Percentiles rank a stretch among this genome's conserved stretches.
Conservation (phyloP, 2,329 filamentous ascomycete genomes). For the Dothideomycetes sp. region DNA sequence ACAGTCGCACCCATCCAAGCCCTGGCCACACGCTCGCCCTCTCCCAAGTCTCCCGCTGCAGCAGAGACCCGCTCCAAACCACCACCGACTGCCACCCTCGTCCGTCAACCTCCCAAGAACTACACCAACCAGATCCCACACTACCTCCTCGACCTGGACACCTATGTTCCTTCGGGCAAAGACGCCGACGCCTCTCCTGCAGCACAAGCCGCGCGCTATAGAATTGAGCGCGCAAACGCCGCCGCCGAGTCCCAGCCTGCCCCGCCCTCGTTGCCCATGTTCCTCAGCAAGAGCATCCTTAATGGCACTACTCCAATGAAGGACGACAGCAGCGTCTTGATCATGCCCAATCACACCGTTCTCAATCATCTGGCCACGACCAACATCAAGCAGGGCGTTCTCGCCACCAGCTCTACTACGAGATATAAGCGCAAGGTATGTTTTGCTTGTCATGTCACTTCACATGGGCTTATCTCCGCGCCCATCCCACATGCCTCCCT, state of each 20-base stretch:
- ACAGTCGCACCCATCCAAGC: too few species aligned
- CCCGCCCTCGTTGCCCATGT: conserved; percentile 78
- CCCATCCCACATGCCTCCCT: too few species aligned
- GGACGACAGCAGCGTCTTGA: conserved; percentile 93
- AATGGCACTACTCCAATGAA: conserved; percentile 89
- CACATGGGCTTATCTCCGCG: too few species aligned
- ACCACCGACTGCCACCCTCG: conserved; percentile 4
- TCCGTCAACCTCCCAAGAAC: conserved; percentile 17
- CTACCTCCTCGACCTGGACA: conserved; percentile 79
- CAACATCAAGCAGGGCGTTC: conserved; percentile 91
- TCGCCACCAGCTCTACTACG: conserved; percentile 95
- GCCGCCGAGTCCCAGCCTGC: conserved; percentile 71
- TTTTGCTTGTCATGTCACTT: too few species aligned
- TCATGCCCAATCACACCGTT: conserved; percentile 94
- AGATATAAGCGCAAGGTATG: conserved; percentile 85
- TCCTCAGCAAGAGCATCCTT: conserved; percentile 86
- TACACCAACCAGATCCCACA: conserved; percentile 70
- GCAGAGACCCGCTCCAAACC: conserved; percentile 6
- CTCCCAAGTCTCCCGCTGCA: neutral
- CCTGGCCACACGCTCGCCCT: conserved; percentile 1
- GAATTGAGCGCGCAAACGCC: conserved; percentile 60
- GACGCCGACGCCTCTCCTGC: conserved; percentile 1
- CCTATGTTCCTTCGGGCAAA: conserved; percentile 23
- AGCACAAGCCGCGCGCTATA: conserved; percentile 2
- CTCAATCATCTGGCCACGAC: conserved; percentile 94